Base-by-base conservation (phyloP, 805 yeast genomes). In the Candida jianshihensis region DNA sequence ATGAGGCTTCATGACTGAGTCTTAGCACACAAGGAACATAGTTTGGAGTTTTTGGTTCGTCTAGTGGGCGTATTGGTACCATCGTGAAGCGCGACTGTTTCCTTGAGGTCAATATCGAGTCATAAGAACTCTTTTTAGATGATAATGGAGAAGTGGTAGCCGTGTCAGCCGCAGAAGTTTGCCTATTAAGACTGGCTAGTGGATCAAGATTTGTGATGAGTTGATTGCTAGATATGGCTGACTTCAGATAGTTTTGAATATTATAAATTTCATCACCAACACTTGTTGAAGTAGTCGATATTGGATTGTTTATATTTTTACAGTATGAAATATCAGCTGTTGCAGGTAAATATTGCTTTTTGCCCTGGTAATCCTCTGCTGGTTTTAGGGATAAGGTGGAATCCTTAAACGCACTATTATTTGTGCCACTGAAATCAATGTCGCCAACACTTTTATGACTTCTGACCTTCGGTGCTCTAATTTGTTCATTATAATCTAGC, bases 21-120 rank as follows among this genome's bases (percentile, higher is more conserved):
- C 79, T 67, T 33, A 84, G 61, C 19, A 84, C 95, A 1, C 92
- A 89, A 0, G 95, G 95, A 0, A 80, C 65, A 49, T 82, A 85
- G 61, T 83, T 64, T 10, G 92, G 92, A 39, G 79, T 77, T 51
- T 81, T 68, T 44, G 79, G 81, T 28, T 78, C 78, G 37, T 79
- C 73, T 39, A 83, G 73, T 49, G 81, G 87, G 49, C 77, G 78
- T 16, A 80, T 35, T 10, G 58, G 58, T 2, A 41, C 40, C 38
- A 43, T 31, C 13, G 41, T 43, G 34, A 49, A 44, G 9, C 46
- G 37, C 3, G 50, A 49, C 1, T 30, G 30, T 26, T 44, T 49
- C 22, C 39, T 45, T 2, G 45, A 36, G 13, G 42, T 38, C 14
- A 42, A 24, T 20, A 51, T 43, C 15, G 53, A 49, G 15, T 47